Base-by-base conservation (phyloP, 441 rosid species). In the Syzygium syzygioides region DNA sequence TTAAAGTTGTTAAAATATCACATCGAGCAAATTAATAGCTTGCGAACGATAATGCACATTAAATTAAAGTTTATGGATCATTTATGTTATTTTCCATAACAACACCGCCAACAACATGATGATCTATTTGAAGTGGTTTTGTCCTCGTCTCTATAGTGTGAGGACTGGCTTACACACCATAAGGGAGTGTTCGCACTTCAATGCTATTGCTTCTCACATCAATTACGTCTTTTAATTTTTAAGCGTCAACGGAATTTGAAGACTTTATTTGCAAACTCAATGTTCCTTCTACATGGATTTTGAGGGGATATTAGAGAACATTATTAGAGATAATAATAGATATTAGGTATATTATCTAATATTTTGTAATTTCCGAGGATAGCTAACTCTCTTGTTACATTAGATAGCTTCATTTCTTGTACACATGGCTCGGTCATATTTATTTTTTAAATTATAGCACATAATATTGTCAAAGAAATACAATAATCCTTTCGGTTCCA, bases 351-450 rank as follows among this genome's bases (percentile, higher is more conserved):
- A 71, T 19, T 19, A 19, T 11, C 5, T 11, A 15, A 71, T 37
- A 11, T 71, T 20, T 12, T 2, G 26, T 37, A 20, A 71, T 71
- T 37, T 37, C 15, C 8, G 11, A 37, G 1, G 80, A 20, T 5
- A 2, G 1, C n/a, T 20, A 71, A 5, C 4, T 23, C 4, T 12
- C 1, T 10, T 14, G 15, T 37, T 34, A 37, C 37, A 18, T 0
- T 1, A 37, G 4, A 25, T 1, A 23, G 20, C 14, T 71, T 37
- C 28, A 5, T 71, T 71, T 71, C 14, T 8, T 37, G 2, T 5
- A 10, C 28, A 3, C 28, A 20, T 23, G 20, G 7, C 6, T 11
- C 50, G 15, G 7, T 37, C 13, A 41, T 3, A 23, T 10, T 20
- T 37, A 12, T 9, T 1, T 4, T 23, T 23, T 37, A 52, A 52